Evolutionary conservation across 2,329 filamentous ascomycete species (phyloP), one percentile per base, ranked within the genome.

Genomic region (Cladorrhinum sp.): DNA sequence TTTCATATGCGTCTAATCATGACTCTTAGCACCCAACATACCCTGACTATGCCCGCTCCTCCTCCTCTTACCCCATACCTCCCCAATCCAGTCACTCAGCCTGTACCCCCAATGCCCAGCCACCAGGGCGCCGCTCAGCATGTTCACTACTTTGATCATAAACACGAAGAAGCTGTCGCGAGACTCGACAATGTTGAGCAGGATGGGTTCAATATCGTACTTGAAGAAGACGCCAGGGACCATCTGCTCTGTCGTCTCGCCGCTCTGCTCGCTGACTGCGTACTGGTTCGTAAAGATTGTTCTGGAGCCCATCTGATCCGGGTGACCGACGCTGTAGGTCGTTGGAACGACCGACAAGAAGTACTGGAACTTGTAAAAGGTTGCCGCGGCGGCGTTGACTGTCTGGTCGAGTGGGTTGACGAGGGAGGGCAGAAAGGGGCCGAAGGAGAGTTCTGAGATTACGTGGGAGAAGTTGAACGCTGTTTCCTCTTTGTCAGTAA

Each of bases 281-380:
- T 99, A 99, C 76, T 99, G 95, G 80, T 99, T 99, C 16, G 95
- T 98, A 75, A 89, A 85, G 72, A 99, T 86, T 57, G 86, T 88
- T 69, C 84, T 83, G 29, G 76, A 73, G 20, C 32, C 73, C 71
- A 22, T 64, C 55, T 9, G 70, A 66, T 56, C 69, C 69, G 76
- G 72, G 38, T 73, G 73, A 51, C 81, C 81, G 62, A 89, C 82
- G 74, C 86, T 92, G 81, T 98, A 99, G 70, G 96, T 85, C 4
- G 95, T 99, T 1, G 95, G 95, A 2, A 99, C 95, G 38, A 99
- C 84, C 41, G 91, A 96, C 72, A 98, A 82, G 79, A 95, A 98
- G 83, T 99, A 99, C 77, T 99, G 95, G 79, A 92, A 98, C 77
- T 95, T 96, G 84, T 93, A 89, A 80, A 97, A 98, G 80, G 96